Base-by-base conservation (phyloP, 2,329 filamentous ascomycete genomes). In the Metarhizium guizhouense region DNA sequence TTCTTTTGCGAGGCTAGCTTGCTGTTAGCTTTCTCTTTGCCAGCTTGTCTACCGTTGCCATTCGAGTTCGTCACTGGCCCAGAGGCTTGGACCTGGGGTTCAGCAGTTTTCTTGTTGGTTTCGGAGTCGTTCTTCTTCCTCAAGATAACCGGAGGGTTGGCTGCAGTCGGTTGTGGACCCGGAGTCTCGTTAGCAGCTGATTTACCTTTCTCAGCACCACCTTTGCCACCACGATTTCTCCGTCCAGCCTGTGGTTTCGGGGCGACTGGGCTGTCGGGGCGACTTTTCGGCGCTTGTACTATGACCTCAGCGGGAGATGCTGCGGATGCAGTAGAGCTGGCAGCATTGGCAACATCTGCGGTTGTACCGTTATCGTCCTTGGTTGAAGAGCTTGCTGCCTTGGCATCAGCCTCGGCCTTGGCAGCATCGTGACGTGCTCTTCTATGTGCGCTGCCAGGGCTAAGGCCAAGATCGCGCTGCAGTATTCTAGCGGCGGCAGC, bases 381-480 rank as follows among this genome's bases (percentile, higher is more conserved):
- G 36, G 59, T 60, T 13, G 68, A 25, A n/a, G 70, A 59, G 2
- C 66, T 36, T n/a, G 51, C 16, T 36, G 34, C 47, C 60, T 79
- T 80, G 13, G 68, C 59, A 47, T 76, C 74, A 11, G 73, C 68
- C 20, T 84, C 81, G 1, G 78, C 75, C 67, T 83, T 83, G 13
- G 79, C 77, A 52, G 78, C 79, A 61, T 83, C 79, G 57, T 81
- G 78, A 7, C 82, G 78, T 16, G 81, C 80, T 64, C 80, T 79
- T 56, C 84, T 75, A 66, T 85, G 81, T 14, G 83, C 80, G 62
- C 80, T 82, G 42, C 82, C 82, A 11, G 82, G 81, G 57, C 80
- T 85, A 1, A 87, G 75, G 20, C 84, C 84, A 18, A 87, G 74
- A 59, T 88, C 84, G 38, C 84, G 79, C 66, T 86, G 83, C 18